Evolutionary conservation across 2,329 filamentous ascomycete species (phyloP), one percentile per base, ranked within the genome.

Genomic region (Trichoderma arundinaceum): DNA sequence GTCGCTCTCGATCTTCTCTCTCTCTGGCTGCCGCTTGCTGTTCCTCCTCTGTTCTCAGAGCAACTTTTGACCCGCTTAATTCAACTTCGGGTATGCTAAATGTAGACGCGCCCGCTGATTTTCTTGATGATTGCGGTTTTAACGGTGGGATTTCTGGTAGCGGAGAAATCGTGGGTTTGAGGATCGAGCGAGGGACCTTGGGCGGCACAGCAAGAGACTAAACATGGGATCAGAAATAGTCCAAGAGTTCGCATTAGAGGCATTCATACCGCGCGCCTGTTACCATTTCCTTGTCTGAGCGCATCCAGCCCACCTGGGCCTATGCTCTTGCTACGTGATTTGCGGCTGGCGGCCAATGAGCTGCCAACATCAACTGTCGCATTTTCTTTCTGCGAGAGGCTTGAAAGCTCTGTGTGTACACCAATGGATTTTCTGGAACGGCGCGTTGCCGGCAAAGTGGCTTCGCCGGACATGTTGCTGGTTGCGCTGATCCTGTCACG

Each of bases 251-350:
- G 19, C 71, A 51, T 56, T 56, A n/a, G 44, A 43, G 43, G 15
- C 64, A 51, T 46, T 65, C 82, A 74, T 85, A 95, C 92, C 81
- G 92, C 91, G 77, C 91, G 87, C 72, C 91, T 84, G 76, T 96
- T 96, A 39, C 91, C 92, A 73, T 83, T 86, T 51, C 85, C 86
- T 73, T 90, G 85, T 76, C 90, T 93, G 64, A 96, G 83, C 65
- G 90, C 89, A 81, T 96, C 93, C 52, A 97, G 79, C 32, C 94
- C 93, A 58, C 94, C 95, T 15, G 95, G 94, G 2, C 95, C 95
- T 71, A 99, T 89, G 79, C 94, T 98, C 82, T 97, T 98, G 79
- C 94, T 97, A 70, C 95, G 89, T 66, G 90, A 91, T 80, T 84
- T 85, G 68, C 84, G 81, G 73, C 77, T 83, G 66, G 81, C 81